Percentiles rank a stretch among this genome's conserved stretches.
These are phyloP conservation scores for Dryas octopetala DNA, from an alignment of 306 rosid species.

Conservation along the genomic window DNA sequence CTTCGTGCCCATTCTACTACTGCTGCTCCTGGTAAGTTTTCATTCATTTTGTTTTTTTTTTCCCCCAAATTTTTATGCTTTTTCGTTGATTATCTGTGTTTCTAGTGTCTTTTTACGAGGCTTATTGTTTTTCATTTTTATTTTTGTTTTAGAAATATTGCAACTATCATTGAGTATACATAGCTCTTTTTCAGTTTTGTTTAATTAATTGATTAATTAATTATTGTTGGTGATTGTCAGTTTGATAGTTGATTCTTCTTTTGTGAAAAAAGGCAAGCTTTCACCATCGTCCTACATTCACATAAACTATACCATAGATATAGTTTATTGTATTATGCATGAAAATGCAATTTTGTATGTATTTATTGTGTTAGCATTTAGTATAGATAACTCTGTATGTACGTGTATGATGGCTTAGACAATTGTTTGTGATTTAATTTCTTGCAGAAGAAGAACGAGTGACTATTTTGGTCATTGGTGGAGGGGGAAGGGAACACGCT, in stretches of 20 bases:
- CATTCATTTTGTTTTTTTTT: background rate
- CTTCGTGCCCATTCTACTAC: background rate
- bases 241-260: background rate
- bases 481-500: constrained; percentile 97
- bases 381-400: background rate
- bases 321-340: background rate
- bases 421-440: background rate
- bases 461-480: constrained; percentile 80
- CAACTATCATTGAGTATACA: background rate
- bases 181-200: too few relatives aligned
- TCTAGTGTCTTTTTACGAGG: background rate
- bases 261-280: background rate
- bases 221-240: background rate
- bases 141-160: background rate
- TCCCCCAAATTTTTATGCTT: background rate
- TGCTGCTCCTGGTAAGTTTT: constrained; percentile 6
- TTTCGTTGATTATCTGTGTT: background rate
- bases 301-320: background rate
- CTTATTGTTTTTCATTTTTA: background rate
- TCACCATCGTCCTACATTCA: too few relatives aligned
- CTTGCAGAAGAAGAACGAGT: constrained; percentile 41
- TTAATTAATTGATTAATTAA: background rate
- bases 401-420: background rate
- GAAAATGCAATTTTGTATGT: background rate
- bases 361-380: background rate